These are phyloP conservation scores for Sarocladiaceae sp. DNA, from an alignment of 2,329 filamentous ascomycete species.

Conservation along the genomic window DNA sequence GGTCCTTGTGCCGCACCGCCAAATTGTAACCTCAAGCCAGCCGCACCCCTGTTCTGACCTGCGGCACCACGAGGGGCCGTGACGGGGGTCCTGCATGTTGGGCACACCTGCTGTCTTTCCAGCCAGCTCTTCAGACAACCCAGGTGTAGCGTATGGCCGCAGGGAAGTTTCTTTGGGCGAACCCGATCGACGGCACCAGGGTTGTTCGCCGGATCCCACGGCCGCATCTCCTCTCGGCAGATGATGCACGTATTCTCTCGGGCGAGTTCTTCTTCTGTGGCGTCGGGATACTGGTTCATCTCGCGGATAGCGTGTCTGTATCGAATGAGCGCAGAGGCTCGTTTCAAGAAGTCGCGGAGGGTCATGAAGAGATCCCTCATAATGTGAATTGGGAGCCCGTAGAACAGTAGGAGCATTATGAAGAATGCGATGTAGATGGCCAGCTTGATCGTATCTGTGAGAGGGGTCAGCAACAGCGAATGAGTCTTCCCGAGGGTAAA, in stretches of 20 bases:
- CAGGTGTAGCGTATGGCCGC: conserved; percentile 90
- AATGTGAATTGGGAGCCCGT: conserved; percentile 93
- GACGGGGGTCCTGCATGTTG: conserved; percentile 84
- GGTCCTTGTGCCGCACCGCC: conserved; percentile 17
- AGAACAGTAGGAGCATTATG: conserved; percentile 85
- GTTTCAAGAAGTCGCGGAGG: conserved; percentile 81
- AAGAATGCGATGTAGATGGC: conserved; percentile 89
- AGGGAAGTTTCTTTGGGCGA: conserved; percentile 91
- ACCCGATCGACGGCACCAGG: conserved; percentile 73
- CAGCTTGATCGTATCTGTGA: conserved; percentile 79
- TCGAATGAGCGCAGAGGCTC: conserved; percentile 79
- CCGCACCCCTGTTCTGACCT: conserved; percentile 12
- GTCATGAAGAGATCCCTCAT: conserved; percentile 94
- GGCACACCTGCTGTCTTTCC: conserved; percentile 93
- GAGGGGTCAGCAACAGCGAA: background rate
- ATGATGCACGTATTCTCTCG: conserved; percentile 96
- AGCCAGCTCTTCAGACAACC: conserved; percentile 95
- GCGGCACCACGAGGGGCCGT: conserved; percentile 20
- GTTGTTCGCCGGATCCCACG: conserved; percentile 56
- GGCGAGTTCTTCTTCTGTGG: conserved; percentile 75
- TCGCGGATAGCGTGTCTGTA: conserved; percentile 89
- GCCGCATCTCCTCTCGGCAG: conserved; percentile 90
- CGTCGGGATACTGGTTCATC: conserved; percentile 93
- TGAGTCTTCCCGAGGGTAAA: too few species aligned
- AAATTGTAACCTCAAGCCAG: conserved; percentile 25